Percentiles rank a stretch among this genome's conserved stretches.
Evolutionary conservation across 2,329 filamentous ascomycete species (phyloP).

Genomic region (Catunica adiposa): DNA sequence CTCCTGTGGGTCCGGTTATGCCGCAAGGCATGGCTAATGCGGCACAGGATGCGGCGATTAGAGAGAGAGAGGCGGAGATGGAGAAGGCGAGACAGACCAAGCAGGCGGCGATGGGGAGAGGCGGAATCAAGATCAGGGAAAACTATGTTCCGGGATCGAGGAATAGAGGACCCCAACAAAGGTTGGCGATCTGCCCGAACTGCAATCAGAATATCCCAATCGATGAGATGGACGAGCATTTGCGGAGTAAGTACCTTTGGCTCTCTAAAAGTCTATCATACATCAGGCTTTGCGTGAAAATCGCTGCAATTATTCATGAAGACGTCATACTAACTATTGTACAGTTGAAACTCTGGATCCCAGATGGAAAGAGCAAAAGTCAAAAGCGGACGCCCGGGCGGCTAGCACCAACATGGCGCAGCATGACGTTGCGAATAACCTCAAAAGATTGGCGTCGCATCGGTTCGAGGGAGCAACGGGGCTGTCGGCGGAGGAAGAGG

Average conservation of each 20-base stretch:
- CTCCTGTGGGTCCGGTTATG: constrained; percentile 22
- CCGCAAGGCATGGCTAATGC: constrained; percentile 21
- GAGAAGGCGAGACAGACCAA: constrained; percentile 53
- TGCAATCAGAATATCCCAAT: constrained; percentile 81
- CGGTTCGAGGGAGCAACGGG: constrained; percentile 65
- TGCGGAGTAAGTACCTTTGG: constrained; percentile 49
- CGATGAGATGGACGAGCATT: constrained; percentile 77
- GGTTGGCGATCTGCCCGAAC: constrained; percentile 70
- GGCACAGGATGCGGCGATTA: constrained; percentile 33
- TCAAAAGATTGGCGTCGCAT: constrained; percentile 86
- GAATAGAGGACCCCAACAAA: constrained; percentile 35
- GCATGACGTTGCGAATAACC: constrained; percentile 76
- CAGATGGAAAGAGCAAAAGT: constrained; percentile 87
- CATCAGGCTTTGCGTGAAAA: not conserved
- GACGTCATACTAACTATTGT: constrained; percentile 22
- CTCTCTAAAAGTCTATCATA: not conserved
- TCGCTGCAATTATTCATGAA: no score
- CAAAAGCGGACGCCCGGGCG: constrained; percentile 70
- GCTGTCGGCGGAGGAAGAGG: constrained; percentile 55
- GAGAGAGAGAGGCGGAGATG: constrained; percentile 43
- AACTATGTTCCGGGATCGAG: constrained; percentile 79
- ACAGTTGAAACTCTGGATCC: constrained; percentile 82
- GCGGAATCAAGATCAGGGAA: constrained; percentile 78
- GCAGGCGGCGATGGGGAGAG: constrained; percentile 49
- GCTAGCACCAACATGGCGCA: constrained; percentile 76